Evolutionary conservation across 306 rosid genomes (phyloP).

Genomic region (Rubus parviflorus): DNA sequence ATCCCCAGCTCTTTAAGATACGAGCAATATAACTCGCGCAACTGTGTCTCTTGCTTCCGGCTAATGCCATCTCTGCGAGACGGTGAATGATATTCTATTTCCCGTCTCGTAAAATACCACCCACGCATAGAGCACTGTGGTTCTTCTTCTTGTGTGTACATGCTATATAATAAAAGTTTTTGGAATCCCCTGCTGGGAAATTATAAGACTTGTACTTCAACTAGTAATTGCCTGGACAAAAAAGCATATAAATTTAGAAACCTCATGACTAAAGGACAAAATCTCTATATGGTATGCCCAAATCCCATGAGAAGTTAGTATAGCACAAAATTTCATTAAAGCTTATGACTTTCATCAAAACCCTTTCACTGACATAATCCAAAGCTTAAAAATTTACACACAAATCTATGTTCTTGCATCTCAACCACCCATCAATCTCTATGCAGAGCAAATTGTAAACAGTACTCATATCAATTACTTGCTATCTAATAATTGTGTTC

Average conservation of each 20-base stretch:
- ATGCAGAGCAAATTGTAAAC: background rate
- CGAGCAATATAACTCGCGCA: constrained; percentile 43
- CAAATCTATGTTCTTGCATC: too few relatives aligned
- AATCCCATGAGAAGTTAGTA: background rate
- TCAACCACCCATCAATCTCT: background rate
- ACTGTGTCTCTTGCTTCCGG: constrained; percentile 34
- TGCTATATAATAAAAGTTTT: constrained; percentile 11
- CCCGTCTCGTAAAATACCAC: constrained; percentile 41
- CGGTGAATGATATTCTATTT: constrained; percentile 42
- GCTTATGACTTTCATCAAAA: background rate
- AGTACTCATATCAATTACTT: background rate
- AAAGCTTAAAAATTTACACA: background rate
- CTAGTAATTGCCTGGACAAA: background rate
- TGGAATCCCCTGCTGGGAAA: constrained; percentile 12
- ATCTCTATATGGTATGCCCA: background rate
- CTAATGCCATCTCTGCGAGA: constrained; percentile 53
- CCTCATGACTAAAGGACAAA: background rate
- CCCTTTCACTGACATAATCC: background rate
- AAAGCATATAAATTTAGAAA: background rate
- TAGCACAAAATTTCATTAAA: background rate
- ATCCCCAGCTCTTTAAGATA: constrained; percentile 48
- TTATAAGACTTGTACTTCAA: background rate
- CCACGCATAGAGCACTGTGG: constrained; percentile 20
- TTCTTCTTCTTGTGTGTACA: constrained; percentile 27
- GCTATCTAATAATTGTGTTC: background rate